phyloP scores from a whole-genome alignment of 768 basidiomycete genomes.

The Xanthoconium purpureum region DNA sequence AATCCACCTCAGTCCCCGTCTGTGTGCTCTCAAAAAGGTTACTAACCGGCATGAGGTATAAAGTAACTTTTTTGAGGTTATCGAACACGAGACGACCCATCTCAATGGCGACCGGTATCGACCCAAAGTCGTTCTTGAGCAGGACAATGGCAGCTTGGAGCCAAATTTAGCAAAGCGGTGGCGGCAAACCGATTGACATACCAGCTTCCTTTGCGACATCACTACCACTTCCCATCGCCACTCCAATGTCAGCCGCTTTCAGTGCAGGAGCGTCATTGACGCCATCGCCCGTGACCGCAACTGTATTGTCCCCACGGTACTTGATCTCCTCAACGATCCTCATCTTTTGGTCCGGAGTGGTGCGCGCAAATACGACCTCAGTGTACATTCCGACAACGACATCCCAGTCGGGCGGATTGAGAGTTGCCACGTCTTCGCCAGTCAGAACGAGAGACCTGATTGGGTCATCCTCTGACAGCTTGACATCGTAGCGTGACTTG shows the following conservation, averaged over 20 bases:
- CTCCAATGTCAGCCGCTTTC: constrained; percentile 54
- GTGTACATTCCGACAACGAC: constrained; percentile 34
- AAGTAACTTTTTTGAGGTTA: constrained; percentile 50
- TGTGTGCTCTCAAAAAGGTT: background rate
- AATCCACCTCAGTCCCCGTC: background rate
- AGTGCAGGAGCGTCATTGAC: constrained; percentile 52
- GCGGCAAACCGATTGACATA: constrained; percentile 13
- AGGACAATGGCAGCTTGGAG: constrained; percentile 42
- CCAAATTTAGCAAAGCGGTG: background rate
- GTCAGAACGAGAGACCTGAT: constrained; percentile 42
- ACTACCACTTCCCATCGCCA: constrained; percentile 47
- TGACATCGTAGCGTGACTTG: constrained; percentile 26
- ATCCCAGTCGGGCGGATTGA: constrained; percentile 40
- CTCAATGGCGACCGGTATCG: constrained; percentile 55
- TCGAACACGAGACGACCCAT: constrained; percentile 59
- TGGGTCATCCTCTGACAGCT: constrained; percentile 37
- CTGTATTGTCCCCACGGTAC: constrained; percentile 42
- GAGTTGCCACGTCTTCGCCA: constrained; percentile 41
- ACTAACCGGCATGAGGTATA: constrained; percentile 42
- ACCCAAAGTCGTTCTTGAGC: constrained; percentile 56
- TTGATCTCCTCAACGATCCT: constrained; percentile 56
- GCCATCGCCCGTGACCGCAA: constrained; percentile 57
- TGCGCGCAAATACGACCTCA: constrained; percentile 54
- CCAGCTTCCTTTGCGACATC: constrained; percentile 56
- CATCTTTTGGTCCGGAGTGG: constrained; percentile 57